phyloP scores from a whole-genome alignment of 2,329 filamentous ascomycete species.

The Fusarium siculi region DNA sequence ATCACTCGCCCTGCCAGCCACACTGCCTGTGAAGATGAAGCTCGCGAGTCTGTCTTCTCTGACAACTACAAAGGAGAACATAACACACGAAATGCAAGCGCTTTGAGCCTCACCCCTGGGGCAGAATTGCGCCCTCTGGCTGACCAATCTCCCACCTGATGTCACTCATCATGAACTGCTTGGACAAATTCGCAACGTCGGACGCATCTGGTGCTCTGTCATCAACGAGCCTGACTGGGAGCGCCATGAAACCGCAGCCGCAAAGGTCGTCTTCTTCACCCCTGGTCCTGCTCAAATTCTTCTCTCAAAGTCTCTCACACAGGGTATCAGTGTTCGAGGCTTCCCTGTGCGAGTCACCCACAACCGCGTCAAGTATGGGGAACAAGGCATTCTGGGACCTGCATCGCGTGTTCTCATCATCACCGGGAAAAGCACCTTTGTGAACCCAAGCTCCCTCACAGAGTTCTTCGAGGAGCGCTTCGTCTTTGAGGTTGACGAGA shows the following conservation, averaged over 20 bases:
- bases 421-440: conserved; percentile 55
- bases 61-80: conserved; percentile 52
- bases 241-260: conserved; percentile 53
- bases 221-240: conserved; percentile 60
- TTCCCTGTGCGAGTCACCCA: conserved; percentile 53
- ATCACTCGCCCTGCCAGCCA: neutral
- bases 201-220: conserved; percentile 62
- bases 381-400: conserved; percentile 43
- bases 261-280: conserved; percentile 62
- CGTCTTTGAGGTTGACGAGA: conserved; percentile 59
- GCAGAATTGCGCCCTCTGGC: conserved; percentile 63
- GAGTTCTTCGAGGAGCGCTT: conserved; percentile 56
- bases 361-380: conserved; percentile 60
- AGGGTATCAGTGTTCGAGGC: conserved; percentile 51
- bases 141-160: conserved; percentile 61
- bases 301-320: conserved; percentile 35
- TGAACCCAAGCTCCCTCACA: conserved; percentile 55
- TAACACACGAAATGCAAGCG: conserved; percentile 50
- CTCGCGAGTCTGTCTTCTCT: conserved; percentile 42
- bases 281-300: conserved; percentile 51
- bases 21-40: neutral
- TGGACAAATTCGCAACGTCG: conserved; percentile 54
- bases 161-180: conserved; percentile 58
- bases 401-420: conserved; percentile 63
- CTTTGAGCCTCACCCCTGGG: conserved; percentile 45